phyloP scores from a whole-genome alignment of 2,329 filamentous ascomycete genomes.

The Venturia nashicola region DNA sequence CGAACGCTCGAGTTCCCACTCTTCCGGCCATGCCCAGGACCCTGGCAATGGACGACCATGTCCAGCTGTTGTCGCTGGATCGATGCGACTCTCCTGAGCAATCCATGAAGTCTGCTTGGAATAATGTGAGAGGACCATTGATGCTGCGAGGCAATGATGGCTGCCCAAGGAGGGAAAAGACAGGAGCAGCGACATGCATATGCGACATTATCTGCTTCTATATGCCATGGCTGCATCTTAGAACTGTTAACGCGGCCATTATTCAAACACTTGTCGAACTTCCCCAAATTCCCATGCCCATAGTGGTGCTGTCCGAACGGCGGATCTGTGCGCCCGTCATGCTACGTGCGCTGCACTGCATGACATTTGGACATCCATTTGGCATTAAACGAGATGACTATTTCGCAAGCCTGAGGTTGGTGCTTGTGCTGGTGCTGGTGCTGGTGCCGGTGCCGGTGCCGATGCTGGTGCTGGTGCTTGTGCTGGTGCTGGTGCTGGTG shows the following conservation, averaged over 20 bases:
- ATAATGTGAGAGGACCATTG: not conserved
- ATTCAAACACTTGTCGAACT: not conserved
- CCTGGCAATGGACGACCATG: not conserved
- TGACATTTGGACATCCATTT: not conserved
- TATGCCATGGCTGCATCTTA: not conserved
- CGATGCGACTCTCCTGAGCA: not conserved
- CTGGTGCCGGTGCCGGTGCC: too few species aligned
- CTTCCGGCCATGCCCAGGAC: not conserved
- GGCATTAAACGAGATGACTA: not conserved
- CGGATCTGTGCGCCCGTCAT: slow-evolving; percentile 9
- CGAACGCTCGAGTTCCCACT: not conserved
- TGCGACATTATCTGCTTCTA: slow-evolving; percentile 1
- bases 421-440: too few species aligned
- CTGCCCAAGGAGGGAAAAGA: not conserved
- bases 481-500: too few species aligned
- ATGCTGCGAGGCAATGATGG: not conserved
- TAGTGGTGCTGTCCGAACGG: not conserved
- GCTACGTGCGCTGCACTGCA: slow-evolving; percentile 1
- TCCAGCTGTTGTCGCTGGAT: not conserved
- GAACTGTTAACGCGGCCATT: not conserved
- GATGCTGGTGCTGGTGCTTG: too few species aligned
- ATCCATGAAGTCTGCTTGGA: not conserved
- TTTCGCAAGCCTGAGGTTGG: not conserved
- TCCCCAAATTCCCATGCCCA: not conserved
- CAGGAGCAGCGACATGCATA: not conserved